These are phyloP conservation scores for Xylaria palmicola DNA, from an alignment of 495 filamentous ascomycete species.

Conservation along the genomic window DNA sequence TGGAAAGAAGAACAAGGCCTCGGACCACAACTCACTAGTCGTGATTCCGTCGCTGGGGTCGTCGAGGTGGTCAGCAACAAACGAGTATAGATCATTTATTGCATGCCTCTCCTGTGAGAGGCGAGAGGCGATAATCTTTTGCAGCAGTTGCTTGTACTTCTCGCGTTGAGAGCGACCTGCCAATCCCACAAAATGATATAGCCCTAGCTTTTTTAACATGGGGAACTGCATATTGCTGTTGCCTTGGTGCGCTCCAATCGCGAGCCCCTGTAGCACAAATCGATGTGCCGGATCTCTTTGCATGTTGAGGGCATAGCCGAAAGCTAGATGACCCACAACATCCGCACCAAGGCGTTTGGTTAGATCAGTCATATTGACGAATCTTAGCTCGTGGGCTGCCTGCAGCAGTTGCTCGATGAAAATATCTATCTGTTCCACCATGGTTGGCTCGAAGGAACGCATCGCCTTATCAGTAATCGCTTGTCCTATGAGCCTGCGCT, in stretches of 20 bases:
- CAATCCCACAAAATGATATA: background rate
- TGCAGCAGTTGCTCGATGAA: conserved; percentile 20
- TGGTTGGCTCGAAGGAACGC: conserved; percentile 24
- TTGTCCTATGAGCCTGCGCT: conserved; percentile 18
- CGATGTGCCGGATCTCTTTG: conserved; percentile 17
- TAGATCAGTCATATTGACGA: conserved; percentile 17
- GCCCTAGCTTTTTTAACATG: conserved; percentile 5
- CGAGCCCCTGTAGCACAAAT: conserved; percentile 1
- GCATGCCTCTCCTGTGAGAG: conserved; percentile 16
- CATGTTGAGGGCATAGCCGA: conserved; percentile 17
- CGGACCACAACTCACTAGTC: conserved; percentile 19
- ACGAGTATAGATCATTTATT: conserved; percentile 22
- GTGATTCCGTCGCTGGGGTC: conserved; percentile 1
- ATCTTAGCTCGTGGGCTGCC: conserved; percentile 15
- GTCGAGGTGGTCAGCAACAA: conserved; percentile 44
- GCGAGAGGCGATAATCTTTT: conserved; percentile 20
- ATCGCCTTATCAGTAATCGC: conserved; percentile 16
- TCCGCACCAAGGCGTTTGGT: conserved; percentile 14
- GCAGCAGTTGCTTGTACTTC: conserved; percentile 12
- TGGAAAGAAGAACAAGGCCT: conserved; percentile 14
- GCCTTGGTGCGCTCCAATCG: conserved; percentile 2
- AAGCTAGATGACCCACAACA: conserved; percentile 21
- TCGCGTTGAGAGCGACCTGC: background rate
- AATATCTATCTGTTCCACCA: conserved; percentile 21
- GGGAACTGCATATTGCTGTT: conserved; percentile 19